Evolutionary conservation across 202 grass and related monocot species (phyloP), one percentile per base, ranked within the genome.

Genomic region (Panicum virgatum): DNA sequence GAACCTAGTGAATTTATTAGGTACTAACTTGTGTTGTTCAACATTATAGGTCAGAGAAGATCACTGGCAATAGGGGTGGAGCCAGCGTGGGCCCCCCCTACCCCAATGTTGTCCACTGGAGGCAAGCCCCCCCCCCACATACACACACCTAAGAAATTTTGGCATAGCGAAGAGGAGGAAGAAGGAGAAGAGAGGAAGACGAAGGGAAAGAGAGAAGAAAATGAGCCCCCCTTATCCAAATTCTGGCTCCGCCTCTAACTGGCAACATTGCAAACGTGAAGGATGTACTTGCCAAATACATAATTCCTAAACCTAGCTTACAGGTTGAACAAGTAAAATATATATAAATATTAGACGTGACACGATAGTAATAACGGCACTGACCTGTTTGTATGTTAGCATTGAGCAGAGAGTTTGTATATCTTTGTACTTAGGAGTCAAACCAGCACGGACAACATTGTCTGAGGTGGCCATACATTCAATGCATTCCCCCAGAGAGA

Each of bases 401-500:
- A 98, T 98, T 43, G 90, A 93, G 78, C 96, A 91, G 73, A 93
- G 92, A 42, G 89, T 91, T 77, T 89, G 85, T 14, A 95, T 89
- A 66, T 98, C 96, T 86, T 42, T 92, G 78, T 92, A 95, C 56
- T 98, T 98, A 25, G 88, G 90, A 58, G 96, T 98, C 86, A 98
- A 80, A 79, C 96, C 96, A 65, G 90, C 96, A 78, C 96, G 91
- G 26, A 95, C 90, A 19, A 98, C 96, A 60, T 95, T 98, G 26
- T 98, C 92, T 56, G 96, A 98, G 68, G 90, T 93, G 11, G 92
- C 92, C 96, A 98, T 95, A 71, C 92, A 96, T 82, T 98, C 96
- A 2, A 98, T 91, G 80, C 96, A 95, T 80, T 98, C 96, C 1
- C n/a, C 96, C 96, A 1, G 86, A 98, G 56, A 98, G 84, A 57